phyloP scores from a whole-genome alignment of 1,284 basidiomycete genomes.

The Malassezia sp. region DNA sequence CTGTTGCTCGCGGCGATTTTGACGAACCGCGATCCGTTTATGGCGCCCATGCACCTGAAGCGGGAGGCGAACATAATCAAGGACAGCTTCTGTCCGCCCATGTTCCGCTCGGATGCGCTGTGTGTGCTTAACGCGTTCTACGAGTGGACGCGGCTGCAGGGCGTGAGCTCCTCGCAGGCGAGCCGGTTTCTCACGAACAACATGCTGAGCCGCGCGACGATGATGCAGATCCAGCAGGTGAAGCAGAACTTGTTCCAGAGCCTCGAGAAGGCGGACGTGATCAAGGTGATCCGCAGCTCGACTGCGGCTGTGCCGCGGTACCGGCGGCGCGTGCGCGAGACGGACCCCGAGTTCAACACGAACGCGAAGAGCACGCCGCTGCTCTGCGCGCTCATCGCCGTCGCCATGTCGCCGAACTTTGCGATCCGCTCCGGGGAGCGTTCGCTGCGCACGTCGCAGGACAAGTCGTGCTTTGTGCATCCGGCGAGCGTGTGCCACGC shows the following conservation, averaged over 20 bases:
- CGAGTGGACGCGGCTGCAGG: conserved; percentile 54
- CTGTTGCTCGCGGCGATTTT: conserved; percentile 79
- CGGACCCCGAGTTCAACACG: conserved; percentile 50
- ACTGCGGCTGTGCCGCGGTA: conserved; percentile 14
- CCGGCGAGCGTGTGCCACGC: conserved; percentile 74
- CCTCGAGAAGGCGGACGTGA: conserved; percentile 56
- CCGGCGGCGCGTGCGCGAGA: conserved; percentile 22
- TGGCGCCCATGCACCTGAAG: conserved; percentile 57
- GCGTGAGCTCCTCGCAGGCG: conserved; percentile 49
- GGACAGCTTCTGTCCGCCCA: conserved; percentile 64
- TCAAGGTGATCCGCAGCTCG: conserved; percentile 25
- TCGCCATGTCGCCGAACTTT: conserved; percentile 85
- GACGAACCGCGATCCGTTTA: conserved; percentile 80
- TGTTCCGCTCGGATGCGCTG: conserved; percentile 75
- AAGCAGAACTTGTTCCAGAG: conserved; percentile 68
- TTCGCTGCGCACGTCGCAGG: conserved; percentile 65
- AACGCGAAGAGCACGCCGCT: conserved; percentile 68
- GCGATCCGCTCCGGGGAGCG: conserved; percentile 68
- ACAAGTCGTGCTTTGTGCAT: conserved; percentile 77
- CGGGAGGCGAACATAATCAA: conserved; percentile 57
- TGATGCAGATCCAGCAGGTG: conserved; percentile 73
- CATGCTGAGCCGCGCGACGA: conserved; percentile 73
- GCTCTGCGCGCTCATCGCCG: conserved; percentile 72
- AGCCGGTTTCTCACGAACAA: conserved; percentile 74
- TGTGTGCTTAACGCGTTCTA: conserved; percentile 72